A percentile compares a stretch with the other conserved stretches of the same genome.
Conservation (phyloP, 768 basidiomycete species). For the Tulasnella sp. region DNA sequence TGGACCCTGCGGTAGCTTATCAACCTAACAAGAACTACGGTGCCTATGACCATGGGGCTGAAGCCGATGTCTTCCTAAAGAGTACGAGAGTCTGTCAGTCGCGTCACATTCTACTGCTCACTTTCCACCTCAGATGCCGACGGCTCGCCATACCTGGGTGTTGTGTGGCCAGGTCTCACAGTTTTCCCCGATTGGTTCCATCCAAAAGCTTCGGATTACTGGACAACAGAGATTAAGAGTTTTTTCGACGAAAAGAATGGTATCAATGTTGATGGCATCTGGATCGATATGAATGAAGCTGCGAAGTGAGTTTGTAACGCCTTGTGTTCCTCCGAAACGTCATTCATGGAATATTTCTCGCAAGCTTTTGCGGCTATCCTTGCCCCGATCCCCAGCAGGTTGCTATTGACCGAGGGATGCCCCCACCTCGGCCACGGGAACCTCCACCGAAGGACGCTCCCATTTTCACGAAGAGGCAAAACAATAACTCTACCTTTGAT, state of each 20-base stretch:
- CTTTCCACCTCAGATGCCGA: slow-evolving; percentile 47
- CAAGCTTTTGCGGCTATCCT: slow-evolving; percentile 45
- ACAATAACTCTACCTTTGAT: too few relatives aligned
- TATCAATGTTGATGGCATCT: slow-evolving; percentile 20
- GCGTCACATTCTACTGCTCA: too few relatives aligned
- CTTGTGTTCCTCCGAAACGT: too few relatives aligned
- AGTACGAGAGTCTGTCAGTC: background rate
- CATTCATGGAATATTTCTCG: slow-evolving; percentile 20
- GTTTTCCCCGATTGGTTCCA: slow-evolving; percentile 28
- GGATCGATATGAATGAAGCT: slow-evolving; percentile 56
- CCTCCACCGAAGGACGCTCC: slow-evolving; percentile 43
- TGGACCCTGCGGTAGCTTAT: slow-evolving; percentile 54
- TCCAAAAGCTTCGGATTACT: slow-evolving; percentile 17
- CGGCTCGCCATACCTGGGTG: slow-evolving; percentile 54
- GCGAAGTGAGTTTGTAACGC: slow-evolving; percentile 36
- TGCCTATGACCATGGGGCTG: slow-evolving; percentile 42
- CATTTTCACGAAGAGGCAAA: slow-evolving; percentile 30
- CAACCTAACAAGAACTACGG: slow-evolving; percentile 36
- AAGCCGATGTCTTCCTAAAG: slow-evolving; percentile 22
- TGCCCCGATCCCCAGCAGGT: slow-evolving; percentile 49
- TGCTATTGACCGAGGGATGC: slow-evolving; percentile 39
- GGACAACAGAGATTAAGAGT: slow-evolving; percentile 18
- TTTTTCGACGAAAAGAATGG: slow-evolving; percentile 17
- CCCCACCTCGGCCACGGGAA: slow-evolving; percentile 37
- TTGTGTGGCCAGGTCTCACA: slow-evolving; percentile 68